phyloP scores from a whole-genome alignment of 331 rosid species.

The Malus hybrid region DNA sequence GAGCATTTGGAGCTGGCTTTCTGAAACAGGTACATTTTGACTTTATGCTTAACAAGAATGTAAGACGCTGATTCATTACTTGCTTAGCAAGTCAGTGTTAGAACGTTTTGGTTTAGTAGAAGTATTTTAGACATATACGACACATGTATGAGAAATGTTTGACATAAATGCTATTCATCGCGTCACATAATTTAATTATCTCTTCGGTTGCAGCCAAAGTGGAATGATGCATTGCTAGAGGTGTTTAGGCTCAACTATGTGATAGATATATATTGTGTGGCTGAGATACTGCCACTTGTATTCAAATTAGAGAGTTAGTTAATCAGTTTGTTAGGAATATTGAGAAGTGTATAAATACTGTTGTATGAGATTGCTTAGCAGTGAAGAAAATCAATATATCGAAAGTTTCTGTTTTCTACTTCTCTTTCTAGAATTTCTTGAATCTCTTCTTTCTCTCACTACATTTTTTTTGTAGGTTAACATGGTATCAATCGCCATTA shows the following conservation, averaged over 20 bases:
- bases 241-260: constrained; percentile 57
- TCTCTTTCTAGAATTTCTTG: no score
- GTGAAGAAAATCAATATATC: no score
- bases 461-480: no score
- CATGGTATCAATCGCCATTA: background rate
- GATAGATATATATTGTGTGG: no score
- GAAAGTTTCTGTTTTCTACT: no score
- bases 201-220: constrained; percentile 55
- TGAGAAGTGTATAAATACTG: no score
- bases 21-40: constrained; percentile 47
- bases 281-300: no score
- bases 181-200: background rate
- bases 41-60: background rate
- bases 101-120: background rate
- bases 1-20: constrained; percentile 88
- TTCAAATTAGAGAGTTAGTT: no score
- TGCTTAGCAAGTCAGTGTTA: background rate
- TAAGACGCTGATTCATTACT: background rate
- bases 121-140: background rate
- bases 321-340: no score
- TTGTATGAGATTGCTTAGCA: no score
- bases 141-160: background rate
- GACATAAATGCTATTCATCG: background rate
- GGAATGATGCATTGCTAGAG: constrained; percentile 68
- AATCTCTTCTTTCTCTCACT: no score